phyloP scores from a whole-genome alignment of 176 grass and related monocot genomes.

The Hsuehochloa calcarea region DNA sequence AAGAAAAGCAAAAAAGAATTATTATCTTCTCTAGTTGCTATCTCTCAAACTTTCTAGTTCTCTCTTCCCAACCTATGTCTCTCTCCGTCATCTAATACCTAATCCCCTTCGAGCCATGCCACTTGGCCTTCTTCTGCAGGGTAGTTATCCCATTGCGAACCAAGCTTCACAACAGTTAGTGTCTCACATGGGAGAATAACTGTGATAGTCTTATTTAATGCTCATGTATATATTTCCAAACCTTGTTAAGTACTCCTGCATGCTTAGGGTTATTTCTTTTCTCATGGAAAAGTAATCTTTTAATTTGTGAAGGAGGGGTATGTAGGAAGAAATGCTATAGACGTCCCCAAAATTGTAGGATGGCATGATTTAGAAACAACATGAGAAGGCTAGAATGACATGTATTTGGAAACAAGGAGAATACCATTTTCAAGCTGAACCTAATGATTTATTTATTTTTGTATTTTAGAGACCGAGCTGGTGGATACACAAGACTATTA shows the following conservation, averaged over 20 bases:
- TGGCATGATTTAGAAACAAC: not conserved
- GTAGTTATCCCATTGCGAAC: no score
- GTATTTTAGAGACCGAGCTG: constrained; percentile 61
- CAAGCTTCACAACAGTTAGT: no score
- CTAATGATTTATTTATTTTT: not conserved
- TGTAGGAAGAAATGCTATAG: not conserved
- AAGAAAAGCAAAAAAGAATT: no score
- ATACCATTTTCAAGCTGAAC: not conserved
- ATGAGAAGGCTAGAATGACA: not conserved
- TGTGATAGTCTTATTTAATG: not conserved
- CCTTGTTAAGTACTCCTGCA: not conserved
- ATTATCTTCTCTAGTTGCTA: no score
- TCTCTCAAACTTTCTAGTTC: no score
- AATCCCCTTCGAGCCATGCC: no score
- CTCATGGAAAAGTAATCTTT: not conserved
- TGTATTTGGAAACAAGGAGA: not conserved
- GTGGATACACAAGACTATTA: constrained; percentile 82
- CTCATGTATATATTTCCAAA: not conserved
- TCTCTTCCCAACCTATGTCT: no score
- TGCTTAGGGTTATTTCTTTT: not conserved
- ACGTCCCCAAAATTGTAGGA: not conserved
- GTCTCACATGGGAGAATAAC: not conserved
- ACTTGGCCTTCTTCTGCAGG: no score
- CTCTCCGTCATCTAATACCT: no score
- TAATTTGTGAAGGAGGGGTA: not conserved